These are phyloP conservation scores for Capsella bursapastoris DNA, from an alignment of 345 rosid genomes.

Conservation along the genomic window DNA sequence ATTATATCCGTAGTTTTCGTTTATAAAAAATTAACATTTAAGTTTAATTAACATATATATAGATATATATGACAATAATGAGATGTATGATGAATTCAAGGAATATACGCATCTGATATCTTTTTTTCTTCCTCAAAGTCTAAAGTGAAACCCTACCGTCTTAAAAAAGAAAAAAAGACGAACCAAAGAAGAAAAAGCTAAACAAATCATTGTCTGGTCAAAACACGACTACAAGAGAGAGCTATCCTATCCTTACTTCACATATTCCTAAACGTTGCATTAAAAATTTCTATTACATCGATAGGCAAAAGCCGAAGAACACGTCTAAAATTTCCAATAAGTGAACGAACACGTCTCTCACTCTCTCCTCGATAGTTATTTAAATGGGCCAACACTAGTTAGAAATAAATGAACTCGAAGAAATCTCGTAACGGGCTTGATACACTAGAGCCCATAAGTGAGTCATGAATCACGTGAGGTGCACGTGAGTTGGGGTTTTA, in stretches of 20 bases:
- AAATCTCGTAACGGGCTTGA: neutral
- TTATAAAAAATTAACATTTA: neutral
- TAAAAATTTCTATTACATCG: neutral
- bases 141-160: slow-evolving; percentile 31
- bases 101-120: slow-evolving; percentile 34
- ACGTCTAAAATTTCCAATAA: no score
- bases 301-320: no score
- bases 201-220: slow-evolving; percentile 23
- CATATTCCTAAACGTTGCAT: neutral
- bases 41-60: neutral
- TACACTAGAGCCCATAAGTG: neutral
- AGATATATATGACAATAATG: neutral
- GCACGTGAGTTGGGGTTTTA: slow-evolving; percentile 30
- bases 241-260: slow-evolving; percentile 11
- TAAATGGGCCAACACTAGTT: neutral
- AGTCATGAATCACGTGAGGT: neutral
- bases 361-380: neutral
- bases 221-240: neutral
- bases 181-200: slow-evolving; percentile 28
- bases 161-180: slow-evolving; percentile 12
- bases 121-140: slow-evolving; percentile 21
- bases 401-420: no score
- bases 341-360: neutral
- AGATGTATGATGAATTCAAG: slow-evolving; percentile 25
- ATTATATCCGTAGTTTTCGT: neutral